Evolutionary conservation across 768 basidiomycete species (phyloP), one percentile per base, ranked within the genome.

Genomic region (Cystofilobasidium capitatum): DNA sequence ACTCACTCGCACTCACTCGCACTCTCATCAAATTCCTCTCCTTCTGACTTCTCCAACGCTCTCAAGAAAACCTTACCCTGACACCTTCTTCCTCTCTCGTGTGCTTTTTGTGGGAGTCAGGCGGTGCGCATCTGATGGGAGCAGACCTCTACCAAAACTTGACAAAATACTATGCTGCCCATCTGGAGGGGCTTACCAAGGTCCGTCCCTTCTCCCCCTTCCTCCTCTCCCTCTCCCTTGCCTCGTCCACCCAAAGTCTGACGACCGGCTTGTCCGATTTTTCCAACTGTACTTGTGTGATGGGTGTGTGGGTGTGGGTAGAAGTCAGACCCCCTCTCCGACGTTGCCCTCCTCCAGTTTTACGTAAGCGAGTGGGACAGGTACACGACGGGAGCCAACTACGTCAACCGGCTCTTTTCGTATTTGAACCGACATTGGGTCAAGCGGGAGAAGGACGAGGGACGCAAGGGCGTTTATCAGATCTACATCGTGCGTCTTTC

Each of bases 391-490:
- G 94, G 94, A 57, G 93, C 94, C 1, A 91, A 89, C 75, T 98
- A 96, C 76, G 91, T 97, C 78, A 94, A 98, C 76, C 88, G 94
- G 65, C 79, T 99, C 40, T 98, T 98, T 81, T 93, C 91, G 2
- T 98, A 98, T 79, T 83, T 99, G 66, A 98, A 99, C 78, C 89
- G 94, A 61, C 92, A 98, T 78, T 99, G 96, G 96, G 94, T 99
- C 51, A 94, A 93, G 80, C 83, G 94, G 62, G 96, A 99, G 76
- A 85, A 93, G 74, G 94, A 98, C 73, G 94, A 98, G 77, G 96
- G 96, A 20, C 82, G 93, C 73, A 93, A 90, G 78, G 88, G 86
- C 49, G 88, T 98, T 26, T 98, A 97, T 79, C 86, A 86, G 0
- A 90, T 99, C 24, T 98, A 98, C 75, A 99, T 94, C 33, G 93